A percentile compares a stretch with the other conserved stretches of the same genome.
phyloP scores from a whole-genome alignment of 1,139 yeast species.

The Zhuliangozyma parablackwelliae region DNA sequence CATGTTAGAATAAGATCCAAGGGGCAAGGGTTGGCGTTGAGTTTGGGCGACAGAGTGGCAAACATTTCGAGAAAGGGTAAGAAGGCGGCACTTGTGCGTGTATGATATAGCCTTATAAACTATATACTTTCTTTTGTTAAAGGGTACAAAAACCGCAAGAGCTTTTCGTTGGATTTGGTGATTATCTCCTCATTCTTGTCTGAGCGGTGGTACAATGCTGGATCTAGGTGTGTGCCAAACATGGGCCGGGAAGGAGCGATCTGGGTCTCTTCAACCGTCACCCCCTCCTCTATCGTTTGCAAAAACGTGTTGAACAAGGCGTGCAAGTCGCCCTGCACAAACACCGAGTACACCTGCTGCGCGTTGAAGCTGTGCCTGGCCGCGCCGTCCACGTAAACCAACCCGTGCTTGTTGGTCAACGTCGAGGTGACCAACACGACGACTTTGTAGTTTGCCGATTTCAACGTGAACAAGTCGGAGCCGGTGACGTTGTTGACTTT shows the following conservation, averaged over 20 bases:
- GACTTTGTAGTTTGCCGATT: conserved; percentile 24
- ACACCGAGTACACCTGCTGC: conserved; percentile 6
- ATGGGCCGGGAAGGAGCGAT: conserved; percentile 8
- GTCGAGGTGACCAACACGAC: conserved; percentile 5
- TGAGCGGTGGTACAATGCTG: conserved; percentile 21
- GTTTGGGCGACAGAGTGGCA: conserved; percentile 92
- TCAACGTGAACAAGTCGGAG: conserved; percentile 23
- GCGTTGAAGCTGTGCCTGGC: conserved; percentile 9
- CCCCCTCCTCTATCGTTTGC: conserved; percentile 5
- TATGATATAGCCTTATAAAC: conserved; percentile 10
- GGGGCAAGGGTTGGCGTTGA: conserved; percentile 95
- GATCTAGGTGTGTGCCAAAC: conserved; percentile 23
- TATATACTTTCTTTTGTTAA: conserved; percentile 1
- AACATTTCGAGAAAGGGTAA: conserved; percentile 59
- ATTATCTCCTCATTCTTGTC: conserved; percentile 15
- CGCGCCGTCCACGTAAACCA: conserved; percentile 8
- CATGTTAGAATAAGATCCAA: conserved; percentile 95
- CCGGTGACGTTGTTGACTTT: conserved; percentile 21
- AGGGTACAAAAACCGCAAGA: conserved; percentile 11
- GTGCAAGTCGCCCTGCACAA: conserved; percentile 19
- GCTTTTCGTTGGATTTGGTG: conserved; percentile 11
- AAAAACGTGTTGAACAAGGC: conserved; percentile 12
- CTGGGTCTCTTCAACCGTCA: neutral
- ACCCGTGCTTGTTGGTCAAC: conserved; percentile 1
- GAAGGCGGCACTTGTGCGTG: conserved; percentile 18